Conservation (phyloP, 1,284 basidiomycete species). For the Afroboletus lepidellus region DNA sequence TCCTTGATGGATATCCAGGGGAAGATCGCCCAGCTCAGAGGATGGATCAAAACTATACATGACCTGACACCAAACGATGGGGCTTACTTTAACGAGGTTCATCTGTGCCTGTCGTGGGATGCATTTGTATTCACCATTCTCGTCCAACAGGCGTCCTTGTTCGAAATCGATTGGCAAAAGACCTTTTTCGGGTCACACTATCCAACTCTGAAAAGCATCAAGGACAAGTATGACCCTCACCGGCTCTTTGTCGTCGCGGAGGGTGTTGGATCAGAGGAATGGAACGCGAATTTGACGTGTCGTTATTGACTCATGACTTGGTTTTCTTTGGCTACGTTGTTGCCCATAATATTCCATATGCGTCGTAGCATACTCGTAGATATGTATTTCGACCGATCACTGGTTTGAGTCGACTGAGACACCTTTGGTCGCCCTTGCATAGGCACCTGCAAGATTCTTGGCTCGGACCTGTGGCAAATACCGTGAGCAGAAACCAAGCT, state of each 20-base stretch:
- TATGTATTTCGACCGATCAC: too few species aligned
- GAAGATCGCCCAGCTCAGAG: constrained; percentile 22
- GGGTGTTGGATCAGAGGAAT: constrained; percentile 46
- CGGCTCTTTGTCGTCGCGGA: constrained; percentile 44
- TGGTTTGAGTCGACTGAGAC: too few species aligned
- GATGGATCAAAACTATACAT: constrained; percentile 25
- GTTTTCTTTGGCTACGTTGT: too few species aligned
- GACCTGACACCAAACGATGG: constrained; percentile 31
- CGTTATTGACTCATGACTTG: too few species aligned
- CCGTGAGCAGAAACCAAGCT: too few species aligned
- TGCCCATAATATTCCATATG: too few species aligned
- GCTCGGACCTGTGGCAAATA: too few species aligned
- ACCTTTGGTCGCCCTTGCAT: too few species aligned
- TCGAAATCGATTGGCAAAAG: constrained; percentile 37
- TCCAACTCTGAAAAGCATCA: constrained; percentile 39
- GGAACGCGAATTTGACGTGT: constrained; percentile 30
- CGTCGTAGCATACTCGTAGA: too few species aligned
- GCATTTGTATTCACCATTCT: too few species aligned
- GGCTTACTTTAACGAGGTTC: constrained; percentile 45
- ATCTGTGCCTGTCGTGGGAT: constrained; percentile 4
- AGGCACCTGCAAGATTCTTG: too few species aligned
- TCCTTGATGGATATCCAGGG: constrained; percentile 29
- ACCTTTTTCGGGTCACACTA: too few species aligned
- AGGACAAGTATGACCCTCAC: constrained; percentile 43
- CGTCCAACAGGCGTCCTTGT: constrained; percentile 37